These are phyloP conservation scores for Catharanthus roseus DNA, from an alignment of 257 asterid genomes.

Conservation along the genomic window DNA sequence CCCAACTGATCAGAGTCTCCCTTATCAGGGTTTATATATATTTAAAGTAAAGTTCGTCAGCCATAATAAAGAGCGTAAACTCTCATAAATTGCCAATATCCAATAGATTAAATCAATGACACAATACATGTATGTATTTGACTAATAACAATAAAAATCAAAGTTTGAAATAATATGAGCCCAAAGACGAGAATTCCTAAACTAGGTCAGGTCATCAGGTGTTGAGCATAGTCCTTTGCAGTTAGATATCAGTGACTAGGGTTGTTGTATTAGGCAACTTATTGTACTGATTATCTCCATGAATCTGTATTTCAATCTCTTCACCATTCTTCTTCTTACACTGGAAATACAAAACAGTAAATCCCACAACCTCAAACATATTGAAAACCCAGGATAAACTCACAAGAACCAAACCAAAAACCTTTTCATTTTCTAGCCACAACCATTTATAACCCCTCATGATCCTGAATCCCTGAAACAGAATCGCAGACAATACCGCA, in stretches of 20 bases:
- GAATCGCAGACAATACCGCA: constrained; percentile 10
- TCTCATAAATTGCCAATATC: too few species aligned
- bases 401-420: constrained; percentile 9
- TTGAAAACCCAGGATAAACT: constrained; percentile 22
- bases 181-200: neutral
- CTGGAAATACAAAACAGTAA: constrained; percentile 38
- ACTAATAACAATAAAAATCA: neutral
- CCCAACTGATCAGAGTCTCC: too few species aligned
- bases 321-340: constrained; percentile 50
- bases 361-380: constrained; percentile 27
- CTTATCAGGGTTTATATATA: too few species aligned
- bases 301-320: constrained; percentile 27
- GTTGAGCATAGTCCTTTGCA: neutral
- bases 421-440: neutral
- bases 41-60: too few species aligned
- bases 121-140: too few species aligned
- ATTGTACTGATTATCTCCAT: neutral
- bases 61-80: too few species aligned
- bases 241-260: too few species aligned
- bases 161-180: neutral
- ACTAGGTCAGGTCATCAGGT: neutral
- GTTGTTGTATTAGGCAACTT: neutral
- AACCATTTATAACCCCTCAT: constrained; percentile 10
- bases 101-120: too few species aligned
- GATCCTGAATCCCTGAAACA: constrained; percentile 12